Conservation (phyloP, 805 yeast genomes). For the Metschnikowia drakensbergensis region DNA sequence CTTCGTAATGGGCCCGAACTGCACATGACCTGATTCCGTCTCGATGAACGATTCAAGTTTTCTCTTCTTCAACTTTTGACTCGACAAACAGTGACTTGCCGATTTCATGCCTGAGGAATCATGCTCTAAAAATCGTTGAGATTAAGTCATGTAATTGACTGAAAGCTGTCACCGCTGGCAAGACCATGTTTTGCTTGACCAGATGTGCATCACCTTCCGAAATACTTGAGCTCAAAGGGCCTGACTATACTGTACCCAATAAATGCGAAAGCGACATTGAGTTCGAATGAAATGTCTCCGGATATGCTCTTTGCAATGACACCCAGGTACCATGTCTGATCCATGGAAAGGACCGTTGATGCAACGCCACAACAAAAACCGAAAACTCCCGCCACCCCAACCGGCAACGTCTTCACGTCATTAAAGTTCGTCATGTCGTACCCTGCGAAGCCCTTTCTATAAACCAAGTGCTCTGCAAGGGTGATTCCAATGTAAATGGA, state of each 20-base stretch:
- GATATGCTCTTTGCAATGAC: slow-evolving; percentile 25
- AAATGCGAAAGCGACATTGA: slow-evolving; percentile 27
- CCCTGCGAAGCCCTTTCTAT: slow-evolving; percentile 24
- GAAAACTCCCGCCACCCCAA: slow-evolving; percentile 29
- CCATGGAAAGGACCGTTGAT: slow-evolving; percentile 31
- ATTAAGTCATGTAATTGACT: not conserved
- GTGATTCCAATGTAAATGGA: slow-evolving; percentile 32
- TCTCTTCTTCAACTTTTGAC: too few relatives aligned
- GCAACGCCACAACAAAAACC: slow-evolving; percentile 31
- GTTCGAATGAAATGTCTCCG: slow-evolving; percentile 31
- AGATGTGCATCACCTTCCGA: slow-evolving; percentile 5
- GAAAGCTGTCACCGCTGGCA: not conserved
- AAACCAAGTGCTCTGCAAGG: slow-evolving; percentile 28
- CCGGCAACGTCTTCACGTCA: slow-evolving; percentile 23
- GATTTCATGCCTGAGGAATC: too few relatives aligned
- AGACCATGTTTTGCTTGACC: not conserved
- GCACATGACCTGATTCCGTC: too few relatives aligned
- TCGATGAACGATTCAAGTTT: too few relatives aligned
- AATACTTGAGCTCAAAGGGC: slow-evolving; percentile 30
- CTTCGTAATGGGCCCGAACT: too few relatives aligned
- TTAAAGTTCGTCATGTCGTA: slow-evolving; percentile 26
- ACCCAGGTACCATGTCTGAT: slow-evolving; percentile 34
- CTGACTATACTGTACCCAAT: slow-evolving; percentile 26
- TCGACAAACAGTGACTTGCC: too few relatives aligned
- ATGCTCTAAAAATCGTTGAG: too few relatives aligned